Percentiles rank a stretch among this genome's conserved stretches.
Evolutionary conservation across 164 flowering plant species (phyloP).

Genomic region (Vitis rupestris): DNA sequence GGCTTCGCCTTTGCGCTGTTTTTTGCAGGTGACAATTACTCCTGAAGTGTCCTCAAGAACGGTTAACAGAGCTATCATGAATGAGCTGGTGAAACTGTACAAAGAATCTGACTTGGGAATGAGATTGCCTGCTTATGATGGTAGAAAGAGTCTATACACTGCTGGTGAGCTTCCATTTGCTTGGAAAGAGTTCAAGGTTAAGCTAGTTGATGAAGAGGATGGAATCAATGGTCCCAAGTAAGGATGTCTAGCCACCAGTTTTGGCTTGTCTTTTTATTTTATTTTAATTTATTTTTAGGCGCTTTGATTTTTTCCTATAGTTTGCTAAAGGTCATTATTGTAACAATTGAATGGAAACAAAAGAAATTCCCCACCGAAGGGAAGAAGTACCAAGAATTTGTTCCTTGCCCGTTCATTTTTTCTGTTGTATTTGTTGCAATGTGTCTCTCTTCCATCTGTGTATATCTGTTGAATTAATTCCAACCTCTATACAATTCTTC

Average conservation of each 20-base stretch:
- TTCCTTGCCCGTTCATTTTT: neutral
- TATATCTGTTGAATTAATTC: neutral
- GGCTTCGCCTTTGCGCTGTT: constrained; percentile 14
- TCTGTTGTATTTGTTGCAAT: neutral
- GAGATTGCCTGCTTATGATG: constrained; percentile 95
- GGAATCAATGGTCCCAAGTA: constrained; percentile 69
- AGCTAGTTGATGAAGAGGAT: constrained; percentile 73
- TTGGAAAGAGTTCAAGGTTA: constrained; percentile 70
- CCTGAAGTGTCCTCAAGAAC: constrained; percentile 81
- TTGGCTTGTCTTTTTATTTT: neutral
- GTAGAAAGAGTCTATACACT: constrained; percentile 85
- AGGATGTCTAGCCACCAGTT: constrained; percentile 17
- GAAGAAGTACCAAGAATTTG: too few species aligned
- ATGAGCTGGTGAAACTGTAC: constrained; percentile 73
- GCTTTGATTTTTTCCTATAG: neutral
- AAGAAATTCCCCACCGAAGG: too few species aligned
- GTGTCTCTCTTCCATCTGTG: neutral
- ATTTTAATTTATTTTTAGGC: neutral
- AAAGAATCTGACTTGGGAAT: constrained; percentile 79
- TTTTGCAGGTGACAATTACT: constrained; percentile 74
- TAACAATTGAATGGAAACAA: neutral
- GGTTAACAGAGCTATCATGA: constrained; percentile 74
- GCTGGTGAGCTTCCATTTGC: constrained; percentile 94
- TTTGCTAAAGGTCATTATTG: neutral
- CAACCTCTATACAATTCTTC: constrained; percentile 13